Evolutionary conservation across 2,329 filamentous ascomycete species (phyloP).

Genomic region (Fusarium coicis): DNA sequence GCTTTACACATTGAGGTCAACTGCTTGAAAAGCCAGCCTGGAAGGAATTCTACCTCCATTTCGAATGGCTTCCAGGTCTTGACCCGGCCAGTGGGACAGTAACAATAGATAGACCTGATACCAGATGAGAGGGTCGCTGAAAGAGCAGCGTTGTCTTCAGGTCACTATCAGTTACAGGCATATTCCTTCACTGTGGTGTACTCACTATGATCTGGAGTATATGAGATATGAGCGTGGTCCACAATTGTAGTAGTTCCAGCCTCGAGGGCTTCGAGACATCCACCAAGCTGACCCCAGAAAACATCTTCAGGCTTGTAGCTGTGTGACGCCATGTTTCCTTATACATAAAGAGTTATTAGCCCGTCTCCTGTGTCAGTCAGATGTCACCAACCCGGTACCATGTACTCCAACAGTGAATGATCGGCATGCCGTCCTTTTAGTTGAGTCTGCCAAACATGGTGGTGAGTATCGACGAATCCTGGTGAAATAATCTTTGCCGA

Average conservation of each 20-base stretch:
- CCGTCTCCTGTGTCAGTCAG: rapidly evolving
- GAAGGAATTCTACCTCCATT: neutral
- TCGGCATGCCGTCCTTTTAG: slow-evolving; percentile 4
- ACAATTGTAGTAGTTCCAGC: slow-evolving; percentile 9
- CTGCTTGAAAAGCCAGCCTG: neutral
- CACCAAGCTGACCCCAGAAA: slow-evolving; percentile 13
- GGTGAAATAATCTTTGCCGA: neutral
- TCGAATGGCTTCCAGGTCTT: slow-evolving; percentile 13
- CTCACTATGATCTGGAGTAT: slow-evolving; percentile 6
- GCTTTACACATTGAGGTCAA: neutral
- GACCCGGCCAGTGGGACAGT: neutral
- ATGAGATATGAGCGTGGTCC: slow-evolving; percentile 11
- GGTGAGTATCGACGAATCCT: slow-evolving; percentile 9
- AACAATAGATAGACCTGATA: slow-evolving; percentile 10
- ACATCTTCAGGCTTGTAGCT: slow-evolving; percentile 5
- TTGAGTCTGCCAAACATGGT: slow-evolving; percentile 22
- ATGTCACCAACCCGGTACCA: neutral
- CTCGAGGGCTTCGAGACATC: slow-evolving; percentile 5
- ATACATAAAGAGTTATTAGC: rapidly evolving
- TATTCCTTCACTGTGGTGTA: no score
- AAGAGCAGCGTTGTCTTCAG: neutral
- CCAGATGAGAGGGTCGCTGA: slow-evolving; percentile 9
- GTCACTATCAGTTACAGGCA: no score
- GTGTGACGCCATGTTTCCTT: slow-evolving; percentile 7
- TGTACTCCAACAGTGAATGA: neutral